Conservation (phyloP, 441 rosid genomes). For the Pelargonium australe region DNA sequence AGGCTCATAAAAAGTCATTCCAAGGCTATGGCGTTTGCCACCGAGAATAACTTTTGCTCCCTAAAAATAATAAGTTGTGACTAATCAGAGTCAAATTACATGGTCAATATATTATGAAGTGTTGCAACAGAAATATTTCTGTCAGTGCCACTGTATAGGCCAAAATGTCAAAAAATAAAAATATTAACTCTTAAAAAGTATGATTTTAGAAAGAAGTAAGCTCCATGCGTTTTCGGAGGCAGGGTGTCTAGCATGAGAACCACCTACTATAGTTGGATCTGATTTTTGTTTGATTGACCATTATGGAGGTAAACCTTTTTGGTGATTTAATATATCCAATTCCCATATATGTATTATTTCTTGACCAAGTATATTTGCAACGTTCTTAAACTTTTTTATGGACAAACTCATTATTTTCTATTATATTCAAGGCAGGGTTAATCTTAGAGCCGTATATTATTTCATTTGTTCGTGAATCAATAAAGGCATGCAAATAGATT, state of each 20-base stretch:
- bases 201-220: not conserved
- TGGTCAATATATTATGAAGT: not conserved
- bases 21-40: conserved; percentile 89
- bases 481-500: no score
- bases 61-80: conserved; percentile 34
- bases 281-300: not conserved
- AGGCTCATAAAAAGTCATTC: conserved; percentile 92
- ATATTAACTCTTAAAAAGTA: not conserved
- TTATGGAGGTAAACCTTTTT: not conserved
- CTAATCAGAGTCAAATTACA: not conserved
- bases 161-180: not conserved
- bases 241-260: conserved; percentile 2
- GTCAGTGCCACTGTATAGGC: not conserved
- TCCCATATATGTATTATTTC: not conserved
- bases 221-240: not conserved
- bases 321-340: not conserved
- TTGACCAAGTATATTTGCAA: not conserved
- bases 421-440: not conserved
- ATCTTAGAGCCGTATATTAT: not conserved
- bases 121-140: conserved; percentile 9
- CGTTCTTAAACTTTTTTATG: not conserved
- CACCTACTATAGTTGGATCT: not conserved
- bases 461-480: not conserved
- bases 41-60: conserved; percentile 93
- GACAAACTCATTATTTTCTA: not conserved